Evolutionary conservation across 805 yeast genomes (phyloP).

Genomic region (Brettanomyces custersianus): DNA sequence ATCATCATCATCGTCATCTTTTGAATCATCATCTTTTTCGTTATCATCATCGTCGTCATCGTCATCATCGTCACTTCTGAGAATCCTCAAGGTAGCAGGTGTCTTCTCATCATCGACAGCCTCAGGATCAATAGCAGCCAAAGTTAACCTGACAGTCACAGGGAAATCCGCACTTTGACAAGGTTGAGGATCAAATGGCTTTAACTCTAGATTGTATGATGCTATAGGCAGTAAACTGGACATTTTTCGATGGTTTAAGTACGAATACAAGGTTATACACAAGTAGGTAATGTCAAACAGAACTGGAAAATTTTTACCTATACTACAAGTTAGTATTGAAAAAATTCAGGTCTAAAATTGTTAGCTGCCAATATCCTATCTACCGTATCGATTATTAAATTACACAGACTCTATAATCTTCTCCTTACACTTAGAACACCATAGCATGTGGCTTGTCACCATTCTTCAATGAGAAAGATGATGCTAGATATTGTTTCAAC

Average conservation of each 20-base stretch:
- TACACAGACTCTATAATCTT: conserved; percentile 2
- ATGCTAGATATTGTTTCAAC: conserved; percentile 91
- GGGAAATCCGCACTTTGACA: conserved; percentile 85
- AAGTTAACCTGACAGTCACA: conserved; percentile 80
- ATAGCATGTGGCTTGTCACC: conserved; percentile 98
- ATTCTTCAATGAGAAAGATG: conserved; percentile 92
- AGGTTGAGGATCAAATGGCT: conserved; percentile 81
- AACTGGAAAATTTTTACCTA: too few species aligned
- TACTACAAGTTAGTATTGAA: too few species aligned
- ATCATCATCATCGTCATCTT: conserved; percentile 34
- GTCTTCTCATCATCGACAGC: conserved; percentile 69
- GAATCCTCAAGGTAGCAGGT: conserved; percentile 85
- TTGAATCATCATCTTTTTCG: conserved; percentile 39
- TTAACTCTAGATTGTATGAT: conserved; percentile 74
- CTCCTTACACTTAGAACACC: conserved; percentile 76
- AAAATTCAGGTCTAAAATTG: too few species aligned
- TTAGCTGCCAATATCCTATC: too few species aligned
- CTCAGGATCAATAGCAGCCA: conserved; percentile 93
- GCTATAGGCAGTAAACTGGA: conserved; percentile 74
- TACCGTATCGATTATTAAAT: too few species aligned
- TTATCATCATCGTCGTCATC: conserved; percentile 37
- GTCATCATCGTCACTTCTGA: conserved; percentile 50
- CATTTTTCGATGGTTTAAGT: conserved; percentile 31
- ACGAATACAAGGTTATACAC: too few species aligned
- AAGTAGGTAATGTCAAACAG: too few species aligned